phyloP scores from a whole-genome alignment of 2,329 filamentous ascomycete species.

The Aspergillus sp. region DNA sequence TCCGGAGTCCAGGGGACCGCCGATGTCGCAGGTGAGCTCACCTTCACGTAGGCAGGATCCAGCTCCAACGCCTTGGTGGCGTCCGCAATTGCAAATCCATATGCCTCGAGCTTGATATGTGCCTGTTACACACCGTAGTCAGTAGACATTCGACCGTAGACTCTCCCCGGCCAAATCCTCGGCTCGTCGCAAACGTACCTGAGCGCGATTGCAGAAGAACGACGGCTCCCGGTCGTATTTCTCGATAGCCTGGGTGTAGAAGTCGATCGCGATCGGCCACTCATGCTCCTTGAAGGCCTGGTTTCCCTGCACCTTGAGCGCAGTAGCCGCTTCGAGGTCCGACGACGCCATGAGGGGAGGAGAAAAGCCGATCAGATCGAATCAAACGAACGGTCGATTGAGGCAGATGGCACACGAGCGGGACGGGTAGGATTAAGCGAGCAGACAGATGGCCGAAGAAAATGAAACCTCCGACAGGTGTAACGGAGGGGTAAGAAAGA shows the following conservation, averaged over 20 bases:
- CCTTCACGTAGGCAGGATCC: slow-evolving; percentile 85
- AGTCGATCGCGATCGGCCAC: slow-evolving; percentile 77
- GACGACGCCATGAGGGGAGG: slow-evolving; percentile 38
- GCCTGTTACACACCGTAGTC: slow-evolving; percentile 54
- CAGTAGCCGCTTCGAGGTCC: slow-evolving; percentile 67
- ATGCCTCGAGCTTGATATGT: slow-evolving; percentile 92
- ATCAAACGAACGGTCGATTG: too few relatives aligned
- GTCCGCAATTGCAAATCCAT: slow-evolving; percentile 88
- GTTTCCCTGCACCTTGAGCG: slow-evolving; percentile 91
- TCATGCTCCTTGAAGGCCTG: slow-evolving; percentile 86
- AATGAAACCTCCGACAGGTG: background rate
- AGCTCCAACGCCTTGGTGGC: slow-evolving; percentile 88
- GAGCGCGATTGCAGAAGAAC: slow-evolving; percentile 91
- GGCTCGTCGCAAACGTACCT: slow-evolving; percentile 57
- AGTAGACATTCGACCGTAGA: background rate
- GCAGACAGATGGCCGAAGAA: background rate
- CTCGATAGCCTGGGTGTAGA: slow-evolving; percentile 85
- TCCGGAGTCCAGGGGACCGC: background rate
- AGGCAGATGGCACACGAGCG: background rate
- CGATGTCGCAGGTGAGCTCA: slow-evolving; percentile 33
- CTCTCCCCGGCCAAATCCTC: background rate
- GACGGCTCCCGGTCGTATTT: slow-evolving; percentile 79
- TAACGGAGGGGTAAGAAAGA: background rate
- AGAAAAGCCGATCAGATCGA: background rate
- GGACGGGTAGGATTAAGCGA: background rate